Base-by-base conservation (phyloP, 306 rosid species). In the Trichosanthes truncata region DNA sequence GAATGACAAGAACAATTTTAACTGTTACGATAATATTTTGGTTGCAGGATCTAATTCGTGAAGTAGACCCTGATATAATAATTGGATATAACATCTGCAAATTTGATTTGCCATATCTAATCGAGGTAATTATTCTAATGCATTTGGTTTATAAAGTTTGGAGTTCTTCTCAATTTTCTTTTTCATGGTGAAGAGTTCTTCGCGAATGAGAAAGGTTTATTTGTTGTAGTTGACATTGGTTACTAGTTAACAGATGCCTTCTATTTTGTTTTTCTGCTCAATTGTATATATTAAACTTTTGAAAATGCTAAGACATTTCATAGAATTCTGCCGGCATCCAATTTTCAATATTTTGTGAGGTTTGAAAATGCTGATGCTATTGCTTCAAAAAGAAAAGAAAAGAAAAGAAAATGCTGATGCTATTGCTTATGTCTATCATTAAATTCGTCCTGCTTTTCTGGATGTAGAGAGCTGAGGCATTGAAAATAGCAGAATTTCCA, bases 11-110 rank as follows among this genome's bases (percentile, higher is more conserved):
- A 17, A 52, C 45, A 55, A 36, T 77, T 31, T 77, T n/a, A 6
- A 46, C 69, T 79, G 62, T 84, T 84, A 83, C 56, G 76, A 80
- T 38, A 66, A 81, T 20, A 52, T 68, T 65, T 55, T 83, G 41
- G 60, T 67, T 85, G 84, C 91, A 95, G 98, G 97, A 95, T 84
- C 89, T 95, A 62, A 85, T 95, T 62, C 90, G 89, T 65, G 89
- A 89, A 78, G 97, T 86, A 78, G 98, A 95, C 85, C 98, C 98
- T 79, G 98, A 95, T 90, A 83, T 95, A 84, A 89, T 95, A 79
- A 95, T 95, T 89, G 98, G 98, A 85, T 95, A 95, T 86, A 95
- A 95, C 84, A 92, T 95, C 77, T 95, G 98, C 89, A 95, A 95
- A 90, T 95, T 95, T 86, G 98, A 95, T 86, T 77, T 92, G 87